Conservation (phyloP, 306 rosid species). For the Dicorynia guianensis region DNA sequence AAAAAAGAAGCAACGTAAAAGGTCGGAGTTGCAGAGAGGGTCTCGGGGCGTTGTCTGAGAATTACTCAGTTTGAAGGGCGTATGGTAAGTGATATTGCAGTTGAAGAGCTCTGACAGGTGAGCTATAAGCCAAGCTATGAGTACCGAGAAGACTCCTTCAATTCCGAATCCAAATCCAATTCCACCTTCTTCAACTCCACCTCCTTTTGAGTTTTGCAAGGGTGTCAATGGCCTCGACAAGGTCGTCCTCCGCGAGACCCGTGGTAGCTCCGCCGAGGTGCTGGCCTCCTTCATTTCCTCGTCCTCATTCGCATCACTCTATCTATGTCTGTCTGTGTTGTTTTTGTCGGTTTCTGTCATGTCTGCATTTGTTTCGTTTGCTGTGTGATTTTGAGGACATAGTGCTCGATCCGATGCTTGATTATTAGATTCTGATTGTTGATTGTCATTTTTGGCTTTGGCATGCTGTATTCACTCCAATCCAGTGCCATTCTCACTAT, state of each 20-base stretch:
- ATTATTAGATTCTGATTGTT: background rate
- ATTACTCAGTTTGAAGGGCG: background rate
- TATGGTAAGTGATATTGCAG: slow-evolving; percentile 9
- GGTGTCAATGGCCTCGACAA: slow-evolving; percentile 75
- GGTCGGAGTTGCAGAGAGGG: slow-evolving; percentile 4
- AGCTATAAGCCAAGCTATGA: slow-evolving; percentile 35
- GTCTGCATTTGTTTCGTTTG: background rate
- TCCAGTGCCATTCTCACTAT: slow-evolving; percentile 16
- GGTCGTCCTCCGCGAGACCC: slow-evolving; percentile 52
- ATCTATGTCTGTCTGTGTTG: background rate
- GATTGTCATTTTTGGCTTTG: slow-evolving; percentile 25
- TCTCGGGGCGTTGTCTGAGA: too few relatives aligned
- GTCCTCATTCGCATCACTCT: background rate
- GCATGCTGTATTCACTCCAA: slow-evolving; percentile 1
- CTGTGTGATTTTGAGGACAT: background rate
- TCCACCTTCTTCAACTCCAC: slow-evolving; percentile 22
- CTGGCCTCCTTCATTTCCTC: background rate
- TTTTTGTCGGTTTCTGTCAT: slow-evolving; percentile 11
- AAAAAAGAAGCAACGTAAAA: background rate
- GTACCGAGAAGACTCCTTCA: slow-evolving; percentile 48
- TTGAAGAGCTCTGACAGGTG: background rate
- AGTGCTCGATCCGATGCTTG: slow-evolving; percentile 30
- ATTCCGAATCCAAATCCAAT: slow-evolving; percentile 20
- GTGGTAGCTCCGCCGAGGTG: slow-evolving; percentile 62
- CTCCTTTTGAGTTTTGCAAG: slow-evolving; percentile 44